These are phyloP conservation scores for Dimargaris cristalligena DNA, from an alignment of 192 early-diverging fungal species.

Conservation along the genomic window DNA sequence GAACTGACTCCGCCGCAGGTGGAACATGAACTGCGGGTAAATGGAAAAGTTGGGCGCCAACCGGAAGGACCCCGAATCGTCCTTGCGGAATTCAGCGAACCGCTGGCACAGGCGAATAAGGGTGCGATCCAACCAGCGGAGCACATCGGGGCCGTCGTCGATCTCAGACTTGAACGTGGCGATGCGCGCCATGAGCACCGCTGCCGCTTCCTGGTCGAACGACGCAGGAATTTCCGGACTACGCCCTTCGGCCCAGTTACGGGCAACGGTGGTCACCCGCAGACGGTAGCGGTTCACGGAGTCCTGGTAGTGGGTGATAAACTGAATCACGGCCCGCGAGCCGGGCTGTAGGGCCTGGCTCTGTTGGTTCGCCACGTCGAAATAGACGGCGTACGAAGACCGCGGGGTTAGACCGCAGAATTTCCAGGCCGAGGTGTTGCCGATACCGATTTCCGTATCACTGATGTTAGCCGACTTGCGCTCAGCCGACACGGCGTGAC, in stretches of 20 bases:
- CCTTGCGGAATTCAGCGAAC: constrained; percentile 91
- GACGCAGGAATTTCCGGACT: constrained; percentile 74
- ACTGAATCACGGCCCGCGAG: constrained; percentile 81
- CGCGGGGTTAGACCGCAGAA: constrained; percentile 74
- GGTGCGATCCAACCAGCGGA: constrained; percentile 97
- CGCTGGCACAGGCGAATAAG: constrained; percentile 95
- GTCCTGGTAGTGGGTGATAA: constrained; percentile 92
- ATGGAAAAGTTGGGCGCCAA: constrained; percentile 88
- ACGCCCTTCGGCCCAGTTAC: constrained; percentile 68
- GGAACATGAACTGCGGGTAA: constrained; percentile 99
- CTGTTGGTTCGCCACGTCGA: constrained; percentile 88
- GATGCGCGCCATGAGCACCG: constrained; percentile 93
- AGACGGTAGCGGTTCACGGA: constrained; percentile 75
- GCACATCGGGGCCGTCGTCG: constrained; percentile 92
- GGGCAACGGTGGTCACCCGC: constrained; percentile 86
- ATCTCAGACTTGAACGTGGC: constrained; percentile 91
- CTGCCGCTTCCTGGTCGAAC: constrained; percentile 96
- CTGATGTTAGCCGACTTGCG: constrained; percentile 83
- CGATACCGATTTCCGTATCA: constrained; percentile 97
- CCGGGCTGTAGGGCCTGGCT: constrained; percentile 63
- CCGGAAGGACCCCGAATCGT: constrained; percentile 83
- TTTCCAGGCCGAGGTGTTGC: constrained; percentile 89
- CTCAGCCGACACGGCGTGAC: constrained; percentile 79
- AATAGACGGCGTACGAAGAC: constrained; percentile 81
- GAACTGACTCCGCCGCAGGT: constrained; percentile 89